A percentile compares a stretch with the other conserved stretches of the same genome.
Evolutionary conservation across 352 stramenopile species (phyloP).

Genomic region (Pythium guiyangense): DNA sequence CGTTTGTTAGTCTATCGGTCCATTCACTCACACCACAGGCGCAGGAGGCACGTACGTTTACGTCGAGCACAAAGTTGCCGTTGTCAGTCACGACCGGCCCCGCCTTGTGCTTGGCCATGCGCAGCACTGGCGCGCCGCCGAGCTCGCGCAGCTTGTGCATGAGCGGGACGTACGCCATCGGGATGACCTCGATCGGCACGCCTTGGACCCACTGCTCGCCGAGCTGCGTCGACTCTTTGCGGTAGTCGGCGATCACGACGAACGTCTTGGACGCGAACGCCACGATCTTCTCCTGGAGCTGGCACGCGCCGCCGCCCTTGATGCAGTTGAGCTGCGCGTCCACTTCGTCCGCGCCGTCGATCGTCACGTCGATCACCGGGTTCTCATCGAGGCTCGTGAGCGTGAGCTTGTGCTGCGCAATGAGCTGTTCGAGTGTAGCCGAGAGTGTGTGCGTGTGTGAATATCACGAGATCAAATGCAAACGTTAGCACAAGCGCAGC

Average conservation of each 20-base stretch:
- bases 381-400: slow-evolving; percentile 79
- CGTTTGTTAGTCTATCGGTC: neutral
- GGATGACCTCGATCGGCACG: slow-evolving; percentile 96
- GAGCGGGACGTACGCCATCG: slow-evolving; percentile 96
- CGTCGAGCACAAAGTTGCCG: slow-evolving; percentile 89
- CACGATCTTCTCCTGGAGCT: slow-evolving; percentile 94
- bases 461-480: too few species aligned
- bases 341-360: slow-evolving; percentile 98
- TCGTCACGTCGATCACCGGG: slow-evolving; percentile 95
- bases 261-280: slow-evolving; percentile 95
- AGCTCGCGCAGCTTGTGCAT: slow-evolving; percentile 68
- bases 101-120: slow-evolving; percentile 89
- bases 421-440: too few species aligned
- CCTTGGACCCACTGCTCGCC: slow-evolving; percentile 87
- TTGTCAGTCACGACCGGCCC: slow-evolving; percentile 98
- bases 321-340: slow-evolving; percentile 97
- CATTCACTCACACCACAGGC: neutral
- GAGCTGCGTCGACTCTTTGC: slow-evolving; percentile 87
- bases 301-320: slow-evolving; percentile 96
- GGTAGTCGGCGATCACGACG: slow-evolving; percentile 96
- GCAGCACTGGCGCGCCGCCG: slow-evolving; percentile 52
- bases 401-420: slow-evolving; percentile 70
- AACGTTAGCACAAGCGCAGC: too few species aligned
- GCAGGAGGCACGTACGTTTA: slow-evolving; percentile 32
- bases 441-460: too few species aligned